Evolutionary conservation across 768 basidiomycete species (phyloP).

Genomic region (Auricularia auricula-judae): DNA sequence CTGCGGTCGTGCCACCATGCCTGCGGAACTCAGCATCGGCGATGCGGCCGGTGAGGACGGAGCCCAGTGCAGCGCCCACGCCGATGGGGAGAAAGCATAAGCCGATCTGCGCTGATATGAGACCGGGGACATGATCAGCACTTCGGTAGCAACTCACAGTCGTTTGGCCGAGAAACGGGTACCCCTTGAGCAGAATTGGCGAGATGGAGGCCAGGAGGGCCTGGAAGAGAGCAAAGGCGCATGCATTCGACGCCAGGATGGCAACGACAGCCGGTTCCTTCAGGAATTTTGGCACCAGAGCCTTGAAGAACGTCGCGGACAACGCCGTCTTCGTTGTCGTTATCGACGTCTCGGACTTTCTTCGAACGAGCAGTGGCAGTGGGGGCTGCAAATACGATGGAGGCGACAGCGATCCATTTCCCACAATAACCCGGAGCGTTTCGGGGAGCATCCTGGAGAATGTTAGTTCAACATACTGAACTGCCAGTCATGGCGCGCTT

Average conservation of each 20-base stretch:
- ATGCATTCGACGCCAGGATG: slow-evolving; percentile 41
- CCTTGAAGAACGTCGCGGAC: background rate
- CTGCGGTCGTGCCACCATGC: slow-evolving; percentile 19
- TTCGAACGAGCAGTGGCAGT: slow-evolving; percentile 18
- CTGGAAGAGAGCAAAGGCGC: slow-evolving; percentile 47
- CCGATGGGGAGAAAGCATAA: slow-evolving; percentile 72
- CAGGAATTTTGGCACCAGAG: slow-evolving; percentile 26
- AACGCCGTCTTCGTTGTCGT: background rate
- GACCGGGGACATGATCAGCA: background rate
- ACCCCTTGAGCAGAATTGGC: slow-evolving; percentile 44
- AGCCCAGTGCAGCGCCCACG: slow-evolving; percentile 55
- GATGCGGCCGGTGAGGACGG: slow-evolving; percentile 43
- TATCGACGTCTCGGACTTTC: background rate
- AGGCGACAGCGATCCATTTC: slow-evolving; percentile 32
- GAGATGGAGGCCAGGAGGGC: slow-evolving; percentile 50
- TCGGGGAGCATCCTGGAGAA: slow-evolving; percentile 31
- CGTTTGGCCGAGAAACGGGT: slow-evolving; percentile 49
- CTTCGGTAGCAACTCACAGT: background rate
- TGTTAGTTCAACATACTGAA: background rate
- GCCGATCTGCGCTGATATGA: slow-evolving; percentile 35
- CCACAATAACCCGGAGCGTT: slow-evolving; percentile 29
- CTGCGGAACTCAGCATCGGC: slow-evolving; percentile 56
- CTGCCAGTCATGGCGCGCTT: slow-evolving; percentile 8
- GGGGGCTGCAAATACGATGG: slow-evolving; percentile 19
- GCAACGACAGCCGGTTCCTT: slow-evolving; percentile 44